Evolutionary conservation across 148 eudicot genomes (phyloP), one percentile per base, ranked within the genome.

Genomic region (Silene latifolia): DNA sequence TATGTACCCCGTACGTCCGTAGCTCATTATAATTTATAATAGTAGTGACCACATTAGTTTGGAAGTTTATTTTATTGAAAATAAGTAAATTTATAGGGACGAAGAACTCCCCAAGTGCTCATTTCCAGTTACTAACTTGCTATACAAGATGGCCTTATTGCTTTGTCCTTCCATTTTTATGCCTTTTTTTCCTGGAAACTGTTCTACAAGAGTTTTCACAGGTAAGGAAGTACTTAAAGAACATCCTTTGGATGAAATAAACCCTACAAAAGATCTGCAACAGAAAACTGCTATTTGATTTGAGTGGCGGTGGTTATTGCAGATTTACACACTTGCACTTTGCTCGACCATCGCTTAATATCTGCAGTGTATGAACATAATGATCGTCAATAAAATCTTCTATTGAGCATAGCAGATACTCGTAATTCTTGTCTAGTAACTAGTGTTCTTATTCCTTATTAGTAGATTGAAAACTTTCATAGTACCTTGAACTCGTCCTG

Each of bases 271-370:
- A 32, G 65, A 70, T 42, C 4, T 27, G 47, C 54, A 10, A 46
- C 13, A 47, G 27, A 24, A 58, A 58, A n/a, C 63, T 21, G 69
- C 54, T 47, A 54, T 12, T 73, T 57, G 39, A 29, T 42, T 9
- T 72, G 63, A 42, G 9, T 74, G 78, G 67, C 57, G 15, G 24
- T 32, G 75, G 78, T 8, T 23, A 64, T 80, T 74, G 78, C 61
- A 67, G 77, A 23, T 81, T 80, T 18, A 85, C 76, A 70, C 97
- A 92, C 78, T 60, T 87, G 93, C 97, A 92, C 72, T 79, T 92
- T 39, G 90, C 88, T 20, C 93, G 89, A 48, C 23, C 76, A 72
- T 88, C 91, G 9, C 76, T 86, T n/a, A 92, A 75, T 19, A 59
- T 79, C 97, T 92, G 88, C 76, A 79, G 54, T 14, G 6, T 60